Evolutionary conservation across 2,329 filamentous ascomycete genomes (phyloP).

Genomic region (Fusarium sp.): DNA sequence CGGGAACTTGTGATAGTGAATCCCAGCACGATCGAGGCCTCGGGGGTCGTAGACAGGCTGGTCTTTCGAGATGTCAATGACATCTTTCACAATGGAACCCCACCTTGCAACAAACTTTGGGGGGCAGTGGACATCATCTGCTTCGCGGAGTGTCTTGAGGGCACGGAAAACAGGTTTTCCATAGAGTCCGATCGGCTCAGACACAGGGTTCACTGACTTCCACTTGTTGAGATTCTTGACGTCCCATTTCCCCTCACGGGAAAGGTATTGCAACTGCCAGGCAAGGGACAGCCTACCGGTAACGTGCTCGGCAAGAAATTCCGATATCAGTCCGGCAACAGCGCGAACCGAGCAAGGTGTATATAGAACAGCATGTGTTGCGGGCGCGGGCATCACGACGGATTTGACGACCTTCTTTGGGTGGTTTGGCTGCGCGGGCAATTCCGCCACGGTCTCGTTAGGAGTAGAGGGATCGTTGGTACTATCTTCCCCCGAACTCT

Average conservation of each 20-base stretch:
- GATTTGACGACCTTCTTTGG: conserved; percentile 73
- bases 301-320: conserved; percentile 81
- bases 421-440: conserved; percentile 63
- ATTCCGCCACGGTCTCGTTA: conserved; percentile 56
- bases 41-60: conserved; percentile 88
- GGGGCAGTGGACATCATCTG: conserved; percentile 86
- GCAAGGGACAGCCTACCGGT: conserved; percentile 83
- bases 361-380: conserved; percentile 88
- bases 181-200: conserved; percentile 74
- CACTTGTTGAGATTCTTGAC: conserved; percentile 97
- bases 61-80: conserved; percentile 93
- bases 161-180: conserved; percentile 78
- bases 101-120: conserved; percentile 77
- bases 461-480: conserved; percentile 63
- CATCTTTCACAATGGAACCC: conserved; percentile 75
- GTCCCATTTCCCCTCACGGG: conserved; percentile 95
- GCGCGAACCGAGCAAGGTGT: conserved; percentile 80
- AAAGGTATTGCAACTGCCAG: conserved; percentile 92
- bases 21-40: conserved; percentile 73
- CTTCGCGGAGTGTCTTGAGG: conserved; percentile 93
- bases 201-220: conserved; percentile 83
- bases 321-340: conserved; percentile 83
- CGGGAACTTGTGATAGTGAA: conserved; percentile 87
- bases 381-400: conserved; percentile 79
- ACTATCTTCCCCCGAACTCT: conserved; percentile 53